These are phyloP conservation scores for Xeromyces bisporus DNA, from an alignment of 495 filamentous ascomycete genomes.

Conservation along the genomic window DNA sequence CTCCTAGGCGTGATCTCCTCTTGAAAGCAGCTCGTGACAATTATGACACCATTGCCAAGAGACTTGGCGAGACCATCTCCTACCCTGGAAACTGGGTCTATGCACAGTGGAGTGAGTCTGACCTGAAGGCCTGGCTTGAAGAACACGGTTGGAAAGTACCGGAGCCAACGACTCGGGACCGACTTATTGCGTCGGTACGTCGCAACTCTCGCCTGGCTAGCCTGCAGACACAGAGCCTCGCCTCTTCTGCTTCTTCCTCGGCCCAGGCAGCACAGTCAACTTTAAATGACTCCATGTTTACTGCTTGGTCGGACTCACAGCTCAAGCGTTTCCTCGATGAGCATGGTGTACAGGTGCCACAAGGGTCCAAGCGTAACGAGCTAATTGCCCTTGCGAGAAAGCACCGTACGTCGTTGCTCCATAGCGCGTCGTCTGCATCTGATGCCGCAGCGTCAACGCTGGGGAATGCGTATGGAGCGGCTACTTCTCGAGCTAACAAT, in stretches of 20 bases:
- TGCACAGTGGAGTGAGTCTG: conserved; percentile 65
- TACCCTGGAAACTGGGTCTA: conserved; percentile 98
- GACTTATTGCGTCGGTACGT: conserved; percentile 73
- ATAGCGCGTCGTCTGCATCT: conserved; percentile 39
- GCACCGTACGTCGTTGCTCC: conserved; percentile 58
- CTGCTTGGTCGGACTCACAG: conserved; percentile 71
- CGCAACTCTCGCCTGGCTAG: conserved; percentile 74
- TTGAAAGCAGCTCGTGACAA: conserved; percentile 62
- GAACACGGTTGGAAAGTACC: conserved; percentile 76
- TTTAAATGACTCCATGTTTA: conserved; percentile 66
- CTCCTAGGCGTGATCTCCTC: conserved; percentile 67
- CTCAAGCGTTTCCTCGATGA: conserved; percentile 67
- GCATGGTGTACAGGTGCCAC: conserved; percentile 64
- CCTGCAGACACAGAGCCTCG: conserved; percentile 40
- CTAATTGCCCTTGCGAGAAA: conserved; percentile 81
- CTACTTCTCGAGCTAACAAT: conserved; percentile 68
- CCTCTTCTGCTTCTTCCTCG: conserved; percentile 43
- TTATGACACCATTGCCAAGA: conserved; percentile 68
- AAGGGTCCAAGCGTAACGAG: conserved; percentile 81
- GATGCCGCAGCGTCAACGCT: conserved; percentile 29
- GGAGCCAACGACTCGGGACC: conserved; percentile 72
- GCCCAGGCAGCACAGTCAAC: conserved; percentile 52
- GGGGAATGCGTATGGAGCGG: conserved; percentile 54
- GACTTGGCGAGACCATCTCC: conserved; percentile 56
- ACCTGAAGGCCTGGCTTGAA: conserved; percentile 72